These are phyloP conservation scores for Globisporangium paroecandrum DNA, from an alignment of 352 stramenopile species.

Conservation along the genomic window DNA sequence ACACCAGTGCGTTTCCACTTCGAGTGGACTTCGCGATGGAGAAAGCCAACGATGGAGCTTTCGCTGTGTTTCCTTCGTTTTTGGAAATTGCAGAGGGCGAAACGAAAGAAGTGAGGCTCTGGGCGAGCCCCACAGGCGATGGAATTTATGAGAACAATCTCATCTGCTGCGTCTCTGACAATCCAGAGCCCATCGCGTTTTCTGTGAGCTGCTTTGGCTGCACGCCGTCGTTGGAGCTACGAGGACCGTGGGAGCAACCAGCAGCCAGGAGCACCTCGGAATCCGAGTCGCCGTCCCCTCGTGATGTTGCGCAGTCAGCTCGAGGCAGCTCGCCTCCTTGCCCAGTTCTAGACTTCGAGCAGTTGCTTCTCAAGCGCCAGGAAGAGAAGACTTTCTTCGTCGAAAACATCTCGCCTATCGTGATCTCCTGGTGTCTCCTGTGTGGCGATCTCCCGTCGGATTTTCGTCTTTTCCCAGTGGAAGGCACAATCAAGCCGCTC, in stretches of 20 bases:
- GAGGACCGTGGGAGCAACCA: constrained; percentile 84
- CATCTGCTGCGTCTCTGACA: constrained; percentile 89
- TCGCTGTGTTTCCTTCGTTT: constrained; percentile 66
- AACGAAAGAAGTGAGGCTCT: constrained; percentile 90
- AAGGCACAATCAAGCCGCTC: constrained; percentile 73
- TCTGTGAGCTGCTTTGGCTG: constrained; percentile 85
- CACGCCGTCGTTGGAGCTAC: constrained; percentile 67
- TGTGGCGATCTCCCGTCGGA: constrained; percentile 35
- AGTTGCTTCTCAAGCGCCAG: constrained; percentile 84
- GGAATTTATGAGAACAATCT: constrained; percentile 73
- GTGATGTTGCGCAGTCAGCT: not conserved
- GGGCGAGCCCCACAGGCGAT: constrained; percentile 76
- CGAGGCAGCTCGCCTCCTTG: constrained; percentile 5
- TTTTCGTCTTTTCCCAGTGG: constrained; percentile 70
- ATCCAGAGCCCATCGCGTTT: constrained; percentile 88
- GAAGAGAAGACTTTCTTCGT: constrained; percentile 89
- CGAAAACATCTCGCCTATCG: constrained; percentile 77
- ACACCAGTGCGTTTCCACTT: constrained; percentile 76
- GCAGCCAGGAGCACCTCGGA: constrained; percentile 51
- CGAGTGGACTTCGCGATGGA: constrained; percentile 58
- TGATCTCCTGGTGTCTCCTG: constrained; percentile 67
- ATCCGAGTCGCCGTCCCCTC: constrained; percentile 14
- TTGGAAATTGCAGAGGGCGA: constrained; percentile 87
- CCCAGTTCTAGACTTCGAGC: constrained; percentile 88
- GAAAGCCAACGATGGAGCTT: constrained; percentile 33